Conservation (phyloP, 345 rosid genomes). For the Trapa bicornis region DNA sequence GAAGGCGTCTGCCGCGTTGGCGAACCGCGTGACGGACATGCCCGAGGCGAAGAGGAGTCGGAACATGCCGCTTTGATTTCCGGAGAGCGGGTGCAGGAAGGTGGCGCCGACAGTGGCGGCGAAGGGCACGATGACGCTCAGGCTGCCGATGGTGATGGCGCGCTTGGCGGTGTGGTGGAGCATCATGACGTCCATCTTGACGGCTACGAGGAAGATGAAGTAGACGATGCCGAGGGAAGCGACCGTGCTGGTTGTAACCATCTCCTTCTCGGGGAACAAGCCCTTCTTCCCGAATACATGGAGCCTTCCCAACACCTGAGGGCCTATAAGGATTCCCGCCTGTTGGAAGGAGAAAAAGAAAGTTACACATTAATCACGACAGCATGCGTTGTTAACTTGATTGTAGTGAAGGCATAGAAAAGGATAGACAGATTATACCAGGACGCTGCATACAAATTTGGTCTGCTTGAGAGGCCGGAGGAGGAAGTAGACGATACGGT, state of each 20-base stretch:
- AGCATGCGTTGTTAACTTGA: too few species aligned
- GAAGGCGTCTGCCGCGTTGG: constrained; percentile 8
- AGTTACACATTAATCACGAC: too few species aligned
- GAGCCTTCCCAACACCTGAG: constrained; percentile 10
- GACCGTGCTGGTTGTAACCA: not conserved
- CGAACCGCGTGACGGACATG: constrained; percentile 7
- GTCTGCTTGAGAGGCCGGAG: constrained; percentile 20
- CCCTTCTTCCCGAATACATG: not conserved
- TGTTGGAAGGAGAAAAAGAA: not conserved
- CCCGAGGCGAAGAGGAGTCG: not conserved
- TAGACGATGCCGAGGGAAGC: not conserved
- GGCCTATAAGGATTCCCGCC: constrained; percentile 12
- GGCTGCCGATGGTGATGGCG: constrained; percentile 8
- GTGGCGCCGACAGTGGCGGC: not conserved
- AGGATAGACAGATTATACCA: constrained; percentile 8
- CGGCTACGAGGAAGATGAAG: constrained; percentile 14
- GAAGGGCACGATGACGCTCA: constrained; percentile 4
- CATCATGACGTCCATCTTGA: constrained; percentile 14
- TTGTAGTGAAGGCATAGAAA: too few species aligned
- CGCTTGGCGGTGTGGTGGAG: constrained; percentile 3
- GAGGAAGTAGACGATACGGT: constrained; percentile 4
- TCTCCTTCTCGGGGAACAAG: constrained; percentile 3
- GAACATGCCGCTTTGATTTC: not conserved
- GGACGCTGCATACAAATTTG: constrained; percentile 12
- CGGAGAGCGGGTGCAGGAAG: not conserved